These are phyloP conservation scores for Phanerodontia chrysosporium DNA, from an alignment of 768 basidiomycete species.

Conservation along the genomic window DNA sequence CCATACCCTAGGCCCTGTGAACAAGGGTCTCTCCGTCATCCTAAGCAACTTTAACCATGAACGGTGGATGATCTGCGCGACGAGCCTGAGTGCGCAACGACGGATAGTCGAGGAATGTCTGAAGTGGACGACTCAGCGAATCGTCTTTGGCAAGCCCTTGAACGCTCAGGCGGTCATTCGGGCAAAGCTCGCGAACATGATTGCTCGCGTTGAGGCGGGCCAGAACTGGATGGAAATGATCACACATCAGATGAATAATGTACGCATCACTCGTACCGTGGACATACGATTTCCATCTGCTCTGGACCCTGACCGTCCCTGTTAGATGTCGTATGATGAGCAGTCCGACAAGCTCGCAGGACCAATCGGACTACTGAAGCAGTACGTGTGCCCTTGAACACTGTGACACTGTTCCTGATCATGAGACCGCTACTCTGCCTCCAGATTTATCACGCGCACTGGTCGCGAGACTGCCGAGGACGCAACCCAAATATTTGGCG, in stretches of 20 bases:
- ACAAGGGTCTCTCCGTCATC: constrained; percentile 79
- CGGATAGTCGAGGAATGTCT: constrained; percentile 85
- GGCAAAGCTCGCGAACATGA: constrained; percentile 84
- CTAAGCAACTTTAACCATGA: constrained; percentile 89
- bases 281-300: constrained; percentile 1
- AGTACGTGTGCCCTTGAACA: constrained; percentile 44
- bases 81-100: constrained; percentile 71
- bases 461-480: constrained; percentile 70
- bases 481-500: constrained; percentile 84
- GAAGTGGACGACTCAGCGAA: constrained; percentile 89
- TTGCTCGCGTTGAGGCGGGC: constrained; percentile 78
- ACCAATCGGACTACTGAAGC: constrained; percentile 83
- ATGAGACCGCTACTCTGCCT: not conserved
- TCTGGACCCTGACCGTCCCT: not conserved
- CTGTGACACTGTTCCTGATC: not conserved
- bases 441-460: constrained; percentile 62
- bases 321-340: constrained; percentile 80
- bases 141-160: constrained; percentile 87
- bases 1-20: constrained; percentile 84
- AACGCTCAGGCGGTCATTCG: constrained; percentile 83
- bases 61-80: constrained; percentile 80
- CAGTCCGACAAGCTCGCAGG: constrained; percentile 87
- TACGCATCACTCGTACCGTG: constrained; percentile 27
- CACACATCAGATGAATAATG: constrained; percentile 91
- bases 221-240: constrained; percentile 90